Conservation (phyloP, 2,329 filamentous ascomycete genomes). For the Talaromyces rugulosus region DNA sequence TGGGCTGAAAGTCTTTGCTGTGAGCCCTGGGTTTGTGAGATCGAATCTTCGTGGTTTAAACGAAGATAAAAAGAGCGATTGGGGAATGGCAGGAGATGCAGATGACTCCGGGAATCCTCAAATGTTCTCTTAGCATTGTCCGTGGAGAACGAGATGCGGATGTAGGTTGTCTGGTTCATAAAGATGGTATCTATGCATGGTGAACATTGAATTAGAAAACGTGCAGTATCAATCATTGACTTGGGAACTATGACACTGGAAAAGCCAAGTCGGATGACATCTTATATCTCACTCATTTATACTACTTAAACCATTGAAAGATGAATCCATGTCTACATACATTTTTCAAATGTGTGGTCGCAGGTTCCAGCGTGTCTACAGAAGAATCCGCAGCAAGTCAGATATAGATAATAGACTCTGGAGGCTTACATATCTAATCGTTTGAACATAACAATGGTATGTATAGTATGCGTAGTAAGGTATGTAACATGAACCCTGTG, state of each 20-base stretch:
- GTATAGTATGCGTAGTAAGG: background rate
- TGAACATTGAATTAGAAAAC: background rate
- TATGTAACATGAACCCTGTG: background rate
- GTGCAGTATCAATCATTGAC: no score
- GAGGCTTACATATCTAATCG: background rate
- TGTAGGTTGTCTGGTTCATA: conserved; percentile 5
- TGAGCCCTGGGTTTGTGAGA: conserved; percentile 9
- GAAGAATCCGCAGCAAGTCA: background rate
- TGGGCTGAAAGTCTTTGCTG: conserved; percentile 6
- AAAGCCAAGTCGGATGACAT: no score
- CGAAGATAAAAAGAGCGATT: conserved; percentile 1
- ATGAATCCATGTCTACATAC: background rate
- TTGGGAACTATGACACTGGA: no score
- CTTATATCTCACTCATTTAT: background rate
- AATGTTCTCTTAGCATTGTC: conserved; percentile 7
- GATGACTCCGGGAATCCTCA: conserved; percentile 3
- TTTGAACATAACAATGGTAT: background rate
- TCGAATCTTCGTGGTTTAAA: conserved; percentile 5
- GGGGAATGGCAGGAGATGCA: conserved; percentile 7
- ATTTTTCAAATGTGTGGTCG: background rate
- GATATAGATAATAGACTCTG: background rate
- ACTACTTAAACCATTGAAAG: background rate
- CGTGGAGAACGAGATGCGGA: conserved; percentile 8
- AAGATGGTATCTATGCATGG: background rate
- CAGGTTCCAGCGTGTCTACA: background rate